A percentile compares a stretch with the other conserved stretches of the same genome.
Evolutionary conservation across 495 filamentous ascomycete species (phyloP).

Genomic region (Penicillium manginii): DNA sequence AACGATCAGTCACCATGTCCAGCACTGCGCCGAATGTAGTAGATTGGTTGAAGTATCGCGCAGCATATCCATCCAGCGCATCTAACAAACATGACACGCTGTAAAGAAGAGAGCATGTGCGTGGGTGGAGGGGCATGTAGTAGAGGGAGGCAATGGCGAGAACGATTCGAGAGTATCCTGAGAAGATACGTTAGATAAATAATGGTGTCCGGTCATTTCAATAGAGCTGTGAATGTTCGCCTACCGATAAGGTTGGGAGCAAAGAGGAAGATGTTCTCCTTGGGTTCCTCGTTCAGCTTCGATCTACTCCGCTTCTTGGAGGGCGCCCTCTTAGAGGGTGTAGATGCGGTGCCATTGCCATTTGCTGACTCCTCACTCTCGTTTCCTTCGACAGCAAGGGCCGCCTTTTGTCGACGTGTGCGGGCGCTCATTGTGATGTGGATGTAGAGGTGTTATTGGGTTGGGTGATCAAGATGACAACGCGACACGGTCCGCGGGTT

Average conservation of each 20-base stretch:
- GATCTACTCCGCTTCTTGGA: slow-evolving; percentile 32
- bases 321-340: slow-evolving; percentile 29
- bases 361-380: slow-evolving; percentile 38
- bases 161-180: slow-evolving; percentile 87
- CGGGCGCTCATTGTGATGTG: slow-evolving; percentile 42
- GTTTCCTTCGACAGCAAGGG: slow-evolving; percentile 37
- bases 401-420: slow-evolving; percentile 50
- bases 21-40: slow-evolving; percentile 94
- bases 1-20: slow-evolving; percentile 97
- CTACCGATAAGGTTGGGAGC: slow-evolving; percentile 91
- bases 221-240: slow-evolving; percentile 18
- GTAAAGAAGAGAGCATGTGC: slow-evolving; percentile 91
- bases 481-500: slow-evolving; percentile 5
- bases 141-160: slow-evolving; percentile 91
- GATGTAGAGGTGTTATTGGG: background rate
- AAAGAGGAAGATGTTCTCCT: slow-evolving; percentile 96
- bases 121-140: slow-evolving; percentile 97
- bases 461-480: slow-evolving; percentile 11
- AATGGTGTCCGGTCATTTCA: background rate
- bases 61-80: slow-evolving; percentile 89
- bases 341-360: slow-evolving; percentile 35
- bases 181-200: slow-evolving; percentile 4
- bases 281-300: slow-evolving; percentile 36
- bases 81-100: slow-evolving; percentile 91
- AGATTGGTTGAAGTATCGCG: slow-evolving; percentile 84